Base-by-base conservation (phyloP, 1,284 basidiomycete species). In the Rhodotorula mucilaginosa region DNA sequence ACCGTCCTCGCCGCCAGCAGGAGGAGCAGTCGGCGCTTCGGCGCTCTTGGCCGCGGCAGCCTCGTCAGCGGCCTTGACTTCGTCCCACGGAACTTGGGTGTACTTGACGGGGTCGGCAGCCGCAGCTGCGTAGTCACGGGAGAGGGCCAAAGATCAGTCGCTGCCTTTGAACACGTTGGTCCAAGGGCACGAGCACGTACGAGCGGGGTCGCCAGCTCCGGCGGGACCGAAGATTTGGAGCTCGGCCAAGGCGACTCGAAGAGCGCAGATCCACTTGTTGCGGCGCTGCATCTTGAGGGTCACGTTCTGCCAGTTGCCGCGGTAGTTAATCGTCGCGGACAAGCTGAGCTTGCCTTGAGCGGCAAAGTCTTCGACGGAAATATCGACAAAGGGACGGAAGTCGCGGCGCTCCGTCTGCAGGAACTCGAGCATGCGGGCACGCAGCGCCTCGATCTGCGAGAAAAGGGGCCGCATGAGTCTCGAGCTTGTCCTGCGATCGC, bases 191-290 rank as follows among this genome's bases (percentile, higher is more conserved):
- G 1, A 21, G 4, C 26, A 58, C 68, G 39, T 46, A 70, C 61
- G 87, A 79, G 79, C 83, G 77, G 69, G 91, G 88, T 84, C 89
- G 46, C 83, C 83, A 21, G 81, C 84, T 39, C 90, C 92, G 63
- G 71, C 82, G 8, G 92, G 90, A 8, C 92, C 92, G 78, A 84
- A 93, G 72, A 96, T 89, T 76, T 87, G 84, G 65, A 89, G 82
- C 61, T 72, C 73, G 49, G 85, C 84, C 70, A 96, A 82, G 48
- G 87, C 84, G 56, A 86, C 81, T 82, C 94, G 95, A 72, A 97
- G 84, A 34, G 90, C 89, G 80, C 91, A 94, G 54, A 94, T 86
- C 92, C 92, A 95, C 82, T 92, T 92, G 84, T 95, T 95, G 65
- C 92, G 86, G 68, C 93, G 87, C 82, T 90, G 58, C 21, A 46